Conservation (phyloP, 768 basidiomycete species). For the Hericium rajendrae region DNA sequence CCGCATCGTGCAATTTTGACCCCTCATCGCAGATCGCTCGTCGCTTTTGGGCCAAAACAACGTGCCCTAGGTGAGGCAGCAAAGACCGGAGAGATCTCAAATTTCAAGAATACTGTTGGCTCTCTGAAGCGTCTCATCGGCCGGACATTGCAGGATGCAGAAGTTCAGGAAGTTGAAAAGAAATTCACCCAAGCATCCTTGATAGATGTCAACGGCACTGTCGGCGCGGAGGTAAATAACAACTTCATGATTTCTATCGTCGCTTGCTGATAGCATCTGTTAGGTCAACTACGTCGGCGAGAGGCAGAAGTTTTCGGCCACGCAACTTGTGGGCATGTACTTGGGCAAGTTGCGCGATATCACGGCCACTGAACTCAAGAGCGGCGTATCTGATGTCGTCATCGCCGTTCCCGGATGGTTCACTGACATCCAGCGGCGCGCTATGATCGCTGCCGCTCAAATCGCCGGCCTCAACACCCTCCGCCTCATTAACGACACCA, state of each 20-base stretch:
- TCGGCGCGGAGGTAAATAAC: constrained; percentile 68
- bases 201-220: constrained; percentile 72
- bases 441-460: constrained; percentile 78
- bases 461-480: constrained; percentile 88
- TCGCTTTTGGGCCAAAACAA: constrained; percentile 89
- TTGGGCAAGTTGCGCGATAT: constrained; percentile 87
- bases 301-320: constrained; percentile 66
- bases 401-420: constrained; percentile 97
- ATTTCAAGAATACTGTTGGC: constrained; percentile 96
- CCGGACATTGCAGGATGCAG: constrained; percentile 67
- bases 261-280: constrained; percentile 4
- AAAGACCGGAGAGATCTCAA: constrained; percentile 96
- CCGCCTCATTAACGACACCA: constrained; percentile 94
- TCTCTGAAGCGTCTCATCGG: constrained; percentile 87
- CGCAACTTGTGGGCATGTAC: constrained; percentile 89
- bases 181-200: constrained; percentile 85
- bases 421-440: constrained; percentile 88
- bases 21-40: constrained; percentile 60
- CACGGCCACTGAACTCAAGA: constrained; percentile 77
- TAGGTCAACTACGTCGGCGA: constrained; percentile 90
- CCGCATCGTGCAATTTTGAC: not conserved
- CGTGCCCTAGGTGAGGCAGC: constrained; percentile 89
- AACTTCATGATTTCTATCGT: no score
- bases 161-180: constrained; percentile 77
- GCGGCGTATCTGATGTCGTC: constrained; percentile 80